phyloP scores from a whole-genome alignment of 768 basidiomycete genomes.

The Mycena leptocephala region DNA sequence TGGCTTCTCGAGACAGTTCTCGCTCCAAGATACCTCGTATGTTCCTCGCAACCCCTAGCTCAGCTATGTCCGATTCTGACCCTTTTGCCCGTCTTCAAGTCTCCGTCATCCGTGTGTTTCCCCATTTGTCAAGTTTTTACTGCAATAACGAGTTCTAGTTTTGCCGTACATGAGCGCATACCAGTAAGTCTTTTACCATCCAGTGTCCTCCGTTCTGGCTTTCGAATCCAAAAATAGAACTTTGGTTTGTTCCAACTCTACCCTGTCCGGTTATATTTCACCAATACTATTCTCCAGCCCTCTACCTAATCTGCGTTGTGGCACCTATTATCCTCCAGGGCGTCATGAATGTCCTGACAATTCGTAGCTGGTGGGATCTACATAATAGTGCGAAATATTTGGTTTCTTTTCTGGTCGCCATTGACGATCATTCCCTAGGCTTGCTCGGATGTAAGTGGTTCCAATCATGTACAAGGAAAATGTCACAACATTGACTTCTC shows the following conservation, averaged over 20 bases:
- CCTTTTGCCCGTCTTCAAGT: slow-evolving; percentile 59
- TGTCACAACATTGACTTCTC: slow-evolving; percentile 4
- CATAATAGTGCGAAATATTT: slow-evolving; percentile 74
- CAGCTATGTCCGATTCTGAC: slow-evolving; percentile 32
- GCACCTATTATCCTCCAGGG: slow-evolving; percentile 82
- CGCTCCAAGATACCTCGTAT: slow-evolving; percentile 85
- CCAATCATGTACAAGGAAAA: slow-evolving; percentile 1
- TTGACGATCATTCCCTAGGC: slow-evolving; percentile 43
- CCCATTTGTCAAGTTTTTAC: background rate
- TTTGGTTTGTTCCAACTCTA: slow-evolving; percentile 16
- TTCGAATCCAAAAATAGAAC: background rate
- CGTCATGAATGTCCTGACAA: slow-evolving; percentile 77
- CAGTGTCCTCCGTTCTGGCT: slow-evolving; percentile 21
- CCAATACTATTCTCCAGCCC: slow-evolving; percentile 45
- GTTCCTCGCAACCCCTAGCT: slow-evolving; percentile 35
- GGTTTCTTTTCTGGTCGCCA: slow-evolving; percentile 16
- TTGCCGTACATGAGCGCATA: slow-evolving; percentile 83
- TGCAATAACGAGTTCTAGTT: slow-evolving; percentile 56
- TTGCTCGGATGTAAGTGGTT: slow-evolving; percentile 56
- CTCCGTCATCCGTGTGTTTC: slow-evolving; percentile 12
- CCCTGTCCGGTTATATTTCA: background rate
- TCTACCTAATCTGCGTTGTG: slow-evolving; percentile 70
- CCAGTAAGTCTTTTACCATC: slow-evolving; percentile 71
- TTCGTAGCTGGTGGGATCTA: slow-evolving; percentile 90
- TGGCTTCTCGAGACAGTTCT: slow-evolving; percentile 86